Evolutionary conservation across 345 rosid genomes (phyloP).

Genomic region (Populus ilicifolia): DNA sequence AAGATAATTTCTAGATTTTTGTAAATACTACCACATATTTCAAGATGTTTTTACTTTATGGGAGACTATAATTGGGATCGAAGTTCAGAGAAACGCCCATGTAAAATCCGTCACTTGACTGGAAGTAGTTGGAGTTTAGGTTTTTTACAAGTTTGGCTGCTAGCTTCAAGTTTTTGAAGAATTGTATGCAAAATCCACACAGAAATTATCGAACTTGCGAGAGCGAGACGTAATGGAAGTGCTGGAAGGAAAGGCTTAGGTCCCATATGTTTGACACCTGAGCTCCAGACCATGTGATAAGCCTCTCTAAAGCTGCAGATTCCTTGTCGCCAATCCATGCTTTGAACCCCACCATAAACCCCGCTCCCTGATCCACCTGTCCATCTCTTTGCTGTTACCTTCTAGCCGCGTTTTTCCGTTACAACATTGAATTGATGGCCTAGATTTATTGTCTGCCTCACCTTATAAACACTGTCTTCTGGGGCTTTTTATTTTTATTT

Average conservation of each 20-base stretch:
- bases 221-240: neutral
- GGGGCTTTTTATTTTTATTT: neutral
- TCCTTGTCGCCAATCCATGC: neutral
- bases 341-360: neutral
- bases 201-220: neutral
- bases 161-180: neutral
- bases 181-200: neutral
- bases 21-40: neutral
- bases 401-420: neutral
- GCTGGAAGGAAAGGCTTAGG: neutral
- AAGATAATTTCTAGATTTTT: neutral
- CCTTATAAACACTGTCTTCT: neutral
- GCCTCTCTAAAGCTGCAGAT: neutral
- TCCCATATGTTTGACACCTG: neutral
- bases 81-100: neutral
- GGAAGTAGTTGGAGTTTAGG: neutral
- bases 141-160: neutral
- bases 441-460: conserved; percentile 1
- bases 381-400: neutral
- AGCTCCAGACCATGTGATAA: neutral
- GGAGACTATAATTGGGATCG: neutral
- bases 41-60: neutral
- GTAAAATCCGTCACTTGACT: neutral
- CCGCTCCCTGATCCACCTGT: neutral
- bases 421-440: neutral